Conservation (phyloP, 78 protist species). For the Cavenderia fasciculata region DNA sequence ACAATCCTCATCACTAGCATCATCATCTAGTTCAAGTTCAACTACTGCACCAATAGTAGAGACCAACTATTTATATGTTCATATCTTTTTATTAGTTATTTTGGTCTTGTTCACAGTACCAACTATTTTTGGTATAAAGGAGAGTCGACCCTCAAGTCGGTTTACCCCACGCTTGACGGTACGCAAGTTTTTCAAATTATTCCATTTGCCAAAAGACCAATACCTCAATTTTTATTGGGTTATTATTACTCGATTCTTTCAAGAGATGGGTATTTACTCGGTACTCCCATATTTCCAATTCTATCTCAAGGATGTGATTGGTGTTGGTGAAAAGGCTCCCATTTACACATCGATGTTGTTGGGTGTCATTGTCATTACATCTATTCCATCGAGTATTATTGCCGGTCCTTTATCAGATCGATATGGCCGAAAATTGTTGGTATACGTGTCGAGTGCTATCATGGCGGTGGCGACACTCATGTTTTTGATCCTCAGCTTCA, state of each 20-base stretch:
- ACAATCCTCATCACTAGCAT: too few species aligned
- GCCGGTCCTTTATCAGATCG: slow-evolving; percentile 57
- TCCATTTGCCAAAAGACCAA: slow-evolving; percentile 1
- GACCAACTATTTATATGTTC: neutral
- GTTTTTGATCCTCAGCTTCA: slow-evolving; percentile 16
- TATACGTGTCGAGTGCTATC: slow-evolving; percentile 15
- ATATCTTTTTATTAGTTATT: neutral
- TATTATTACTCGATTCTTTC: slow-evolving; percentile 43
- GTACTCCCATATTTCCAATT: slow-evolving; percentile 17
- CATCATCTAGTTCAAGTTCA: too few species aligned
- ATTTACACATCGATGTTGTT: neutral
- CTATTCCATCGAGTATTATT: slow-evolving; percentile 4
- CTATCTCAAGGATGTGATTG: slow-evolving; percentile 26
- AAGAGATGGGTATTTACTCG: slow-evolving; percentile 39
- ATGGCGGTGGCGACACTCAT: neutral
- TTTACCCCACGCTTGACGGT: neutral
- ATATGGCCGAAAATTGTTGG: slow-evolving; percentile 54
- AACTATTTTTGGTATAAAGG: slow-evolving; percentile 8
- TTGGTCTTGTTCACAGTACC: neutral
- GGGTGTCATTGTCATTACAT: slow-evolving; percentile 4
- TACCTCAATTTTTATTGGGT: slow-evolving; percentile 66
- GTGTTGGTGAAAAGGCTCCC: neutral
- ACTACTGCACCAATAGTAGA: too few species aligned
- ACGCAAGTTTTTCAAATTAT: slow-evolving; percentile 8
- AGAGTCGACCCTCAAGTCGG: neutral